Evolutionary conservation across 1,139 yeast species (phyloP).

Genomic region (Pichia sp.): DNA sequence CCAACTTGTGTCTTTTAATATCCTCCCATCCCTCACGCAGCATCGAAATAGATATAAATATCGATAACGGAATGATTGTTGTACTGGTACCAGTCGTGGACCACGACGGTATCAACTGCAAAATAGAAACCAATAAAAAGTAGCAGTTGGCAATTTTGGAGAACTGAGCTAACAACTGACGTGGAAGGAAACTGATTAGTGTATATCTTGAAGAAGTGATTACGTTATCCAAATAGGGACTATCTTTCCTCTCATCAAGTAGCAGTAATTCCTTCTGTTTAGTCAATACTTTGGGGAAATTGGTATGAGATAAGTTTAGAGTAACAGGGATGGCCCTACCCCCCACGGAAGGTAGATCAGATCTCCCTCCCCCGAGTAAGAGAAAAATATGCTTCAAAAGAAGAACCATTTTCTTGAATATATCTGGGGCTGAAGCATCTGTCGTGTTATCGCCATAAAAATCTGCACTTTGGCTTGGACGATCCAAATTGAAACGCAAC

Average conservation of each 20-base stretch:
- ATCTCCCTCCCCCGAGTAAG: slow-evolving; percentile 34
- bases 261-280: slow-evolving; percentile 24
- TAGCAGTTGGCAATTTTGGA: slow-evolving; percentile 86
- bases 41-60: slow-evolving; percentile 87
- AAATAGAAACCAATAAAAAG: slow-evolving; percentile 77
- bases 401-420: slow-evolving; percentile 3
- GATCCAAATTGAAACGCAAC: background rate
- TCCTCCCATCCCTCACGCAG: slow-evolving; percentile 93
- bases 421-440: background rate
- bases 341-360: slow-evolving; percentile 46
- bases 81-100: slow-evolving; percentile 97
- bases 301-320: slow-evolving; percentile 28
- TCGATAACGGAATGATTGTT: slow-evolving; percentile 78
- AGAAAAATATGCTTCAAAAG: slow-evolving; percentile 14
- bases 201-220: slow-evolving; percentile 89
- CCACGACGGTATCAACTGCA: slow-evolving; percentile 97
- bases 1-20: slow-evolving; percentile 78
- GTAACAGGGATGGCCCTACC: slow-evolving; percentile 74
- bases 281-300: slow-evolving; percentile 14
- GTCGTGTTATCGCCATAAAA: background rate
- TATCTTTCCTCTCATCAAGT: slow-evolving; percentile 61
- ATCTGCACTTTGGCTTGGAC: background rate
- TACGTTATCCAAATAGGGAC: slow-evolving; percentile 55
- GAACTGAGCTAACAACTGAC: slow-evolving; percentile 84
- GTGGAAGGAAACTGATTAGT: slow-evolving; percentile 71